A percentile compares a stretch with the other conserved stretches of the same genome.
Evolutionary conservation across 805 yeast genomes (phyloP).

Genomic region (Cyberlindnera misumaiensis): DNA sequence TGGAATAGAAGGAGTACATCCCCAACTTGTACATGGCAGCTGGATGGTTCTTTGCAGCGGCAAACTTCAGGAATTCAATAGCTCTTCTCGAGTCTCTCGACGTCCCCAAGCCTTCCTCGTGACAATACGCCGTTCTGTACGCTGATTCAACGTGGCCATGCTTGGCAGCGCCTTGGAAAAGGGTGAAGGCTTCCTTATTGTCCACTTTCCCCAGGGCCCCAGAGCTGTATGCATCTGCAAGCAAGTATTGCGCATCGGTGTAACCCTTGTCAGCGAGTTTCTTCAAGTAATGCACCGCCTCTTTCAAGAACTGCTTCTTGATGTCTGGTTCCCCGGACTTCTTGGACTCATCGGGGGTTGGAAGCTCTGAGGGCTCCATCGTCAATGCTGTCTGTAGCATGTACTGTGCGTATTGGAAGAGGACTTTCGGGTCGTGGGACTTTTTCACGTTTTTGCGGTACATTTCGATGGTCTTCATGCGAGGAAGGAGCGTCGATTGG

Average conservation of each 20-base stretch:
- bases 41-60: constrained; percentile 88
- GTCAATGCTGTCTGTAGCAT: constrained; percentile 79
- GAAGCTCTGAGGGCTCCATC: constrained; percentile 29
- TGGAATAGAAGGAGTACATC: constrained; percentile 71
- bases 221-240: constrained; percentile 85
- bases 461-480: constrained; percentile 78
- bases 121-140: constrained; percentile 84
- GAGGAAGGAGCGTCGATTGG: constrained; percentile 49
- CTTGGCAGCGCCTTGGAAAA: constrained; percentile 87
- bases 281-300: constrained; percentile 65
- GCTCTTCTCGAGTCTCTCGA: constrained; percentile 84
- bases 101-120: constrained; percentile 91
- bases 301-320: constrained; percentile 59
- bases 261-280: constrained; percentile 74
- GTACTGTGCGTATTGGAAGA: constrained; percentile 87
- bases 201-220: constrained; percentile 82
- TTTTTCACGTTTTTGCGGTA: constrained; percentile 82
- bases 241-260: constrained; percentile 82
- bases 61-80: constrained; percentile 72
- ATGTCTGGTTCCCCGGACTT: constrained; percentile 31
- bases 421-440: constrained; percentile 77
- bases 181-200: constrained; percentile 62
- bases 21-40: constrained; percentile 97
- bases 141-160: constrained; percentile 90
- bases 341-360: neutral